Conservation (phyloP, 257 asterid genomes). For the Solanum rostratum region DNA sequence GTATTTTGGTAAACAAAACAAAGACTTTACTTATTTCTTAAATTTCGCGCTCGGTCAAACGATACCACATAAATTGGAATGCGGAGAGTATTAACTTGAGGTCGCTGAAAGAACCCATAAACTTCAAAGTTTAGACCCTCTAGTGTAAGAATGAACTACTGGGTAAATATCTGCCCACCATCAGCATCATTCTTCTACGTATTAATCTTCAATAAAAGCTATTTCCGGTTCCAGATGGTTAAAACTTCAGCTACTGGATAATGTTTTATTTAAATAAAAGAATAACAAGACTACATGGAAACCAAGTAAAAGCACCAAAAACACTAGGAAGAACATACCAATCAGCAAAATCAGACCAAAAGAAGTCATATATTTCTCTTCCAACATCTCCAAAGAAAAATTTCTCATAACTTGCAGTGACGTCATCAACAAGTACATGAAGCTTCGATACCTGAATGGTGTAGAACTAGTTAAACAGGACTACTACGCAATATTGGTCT, state of each 20-base stretch:
- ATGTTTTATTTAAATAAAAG: not conserved
- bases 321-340: conserved; percentile 36
- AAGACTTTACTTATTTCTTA: not conserved
- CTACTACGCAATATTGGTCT: not conserved
- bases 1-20: not conserved
- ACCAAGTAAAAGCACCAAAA: not conserved
- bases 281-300: conserved; percentile 3
- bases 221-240: not conserved
- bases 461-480: not conserved
- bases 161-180: not conserved
- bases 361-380: conserved; percentile 85
- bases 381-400: conserved; percentile 89
- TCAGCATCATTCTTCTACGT: not conserved
- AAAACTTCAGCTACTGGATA: not conserved
- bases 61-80: not conserved
- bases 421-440: conserved; percentile 72
- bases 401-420: conserved; percentile 76
- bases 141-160: not conserved
- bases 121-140: not conserved
- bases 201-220: not conserved
- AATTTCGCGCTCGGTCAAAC: not conserved
- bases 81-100: not conserved
- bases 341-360: conserved; percentile 97
- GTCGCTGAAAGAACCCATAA: not conserved
- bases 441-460: conserved; percentile 71